Evolutionary conservation across 257 asterid species (phyloP).

Genomic region (Penstemon barbatus): DNA sequence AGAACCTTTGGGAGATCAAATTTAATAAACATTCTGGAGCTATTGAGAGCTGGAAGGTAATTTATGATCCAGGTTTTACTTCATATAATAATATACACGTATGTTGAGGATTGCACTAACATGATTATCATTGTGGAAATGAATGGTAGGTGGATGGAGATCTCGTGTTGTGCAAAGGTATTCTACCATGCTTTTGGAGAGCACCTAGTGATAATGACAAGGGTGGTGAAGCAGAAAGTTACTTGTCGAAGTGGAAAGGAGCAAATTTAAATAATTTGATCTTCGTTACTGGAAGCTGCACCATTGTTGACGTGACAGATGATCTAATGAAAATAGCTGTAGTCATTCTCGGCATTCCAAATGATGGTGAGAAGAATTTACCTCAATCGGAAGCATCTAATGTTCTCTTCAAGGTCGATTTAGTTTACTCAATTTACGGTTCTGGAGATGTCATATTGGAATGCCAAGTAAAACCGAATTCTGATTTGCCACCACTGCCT

Average conservation of each 20-base stretch:
- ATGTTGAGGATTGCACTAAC: conserved; percentile 2
- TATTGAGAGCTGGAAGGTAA: conserved; percentile 90
- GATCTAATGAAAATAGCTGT: conserved; percentile 55
- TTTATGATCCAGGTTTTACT: conserved; percentile 10
- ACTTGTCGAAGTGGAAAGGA: conserved; percentile 72
- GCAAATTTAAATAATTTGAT: conserved; percentile 59
- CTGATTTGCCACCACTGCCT: conserved; percentile 89
- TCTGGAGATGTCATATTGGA: conserved; percentile 84
- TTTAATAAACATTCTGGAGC: conserved; percentile 65
- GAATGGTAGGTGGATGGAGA: conserved; percentile 62
- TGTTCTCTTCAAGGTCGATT: conserved; percentile 48
- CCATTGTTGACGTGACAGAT: conserved; percentile 41
- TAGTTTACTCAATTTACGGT: conserved; percentile 61
- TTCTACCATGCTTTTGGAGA: conserved; percentile 94
- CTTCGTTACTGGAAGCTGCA: conserved; percentile 56
- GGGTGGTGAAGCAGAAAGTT: conserved; percentile 78
- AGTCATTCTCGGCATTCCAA: conserved; percentile 51
- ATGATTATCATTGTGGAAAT: not conserved
- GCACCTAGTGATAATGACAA: conserved; percentile 98
- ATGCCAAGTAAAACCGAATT: conserved; percentile 64
- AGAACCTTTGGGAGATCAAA: conserved; percentile 70
- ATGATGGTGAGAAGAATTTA: conserved; percentile 34
- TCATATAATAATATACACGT: too few species aligned
- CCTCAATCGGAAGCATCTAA: conserved; percentile 35
- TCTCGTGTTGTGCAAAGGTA: conserved; percentile 65